Evolutionary conservation across 176 grass and related monocot species (phyloP).

Genomic region (Luzula sylvatica): DNA sequence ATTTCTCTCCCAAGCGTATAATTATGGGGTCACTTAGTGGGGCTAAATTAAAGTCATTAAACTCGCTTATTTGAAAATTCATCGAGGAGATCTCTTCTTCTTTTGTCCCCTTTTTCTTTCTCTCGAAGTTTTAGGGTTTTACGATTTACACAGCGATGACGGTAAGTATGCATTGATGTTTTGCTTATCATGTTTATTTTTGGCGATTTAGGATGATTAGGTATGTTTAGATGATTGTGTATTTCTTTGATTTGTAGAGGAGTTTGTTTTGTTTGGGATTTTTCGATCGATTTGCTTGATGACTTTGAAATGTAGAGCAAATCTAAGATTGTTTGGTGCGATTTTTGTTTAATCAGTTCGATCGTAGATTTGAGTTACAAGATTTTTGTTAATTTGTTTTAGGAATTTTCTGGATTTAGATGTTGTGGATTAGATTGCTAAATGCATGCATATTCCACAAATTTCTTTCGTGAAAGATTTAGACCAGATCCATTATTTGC

Average conservation of each 20-base stretch:
- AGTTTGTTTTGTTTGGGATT: neutral
- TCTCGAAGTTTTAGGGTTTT: conserved; percentile 24
- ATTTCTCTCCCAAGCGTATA: neutral
- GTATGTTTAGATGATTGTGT: too few species aligned
- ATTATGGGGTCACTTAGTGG: neutral
- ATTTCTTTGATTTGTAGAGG: conserved; percentile 13
- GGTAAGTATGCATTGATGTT: conserved; percentile 2
- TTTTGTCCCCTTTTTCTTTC: neutral
- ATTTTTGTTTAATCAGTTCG: neutral
- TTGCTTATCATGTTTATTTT: neutral
- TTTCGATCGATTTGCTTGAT: too few species aligned
- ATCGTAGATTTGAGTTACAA: conserved; percentile 5
- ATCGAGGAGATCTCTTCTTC: neutral
- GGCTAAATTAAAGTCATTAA: conserved; percentile 1
- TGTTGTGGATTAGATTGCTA: too few species aligned
- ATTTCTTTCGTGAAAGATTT: neutral
- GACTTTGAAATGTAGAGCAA: too few species aligned
- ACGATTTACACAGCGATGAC: conserved; percentile 13
- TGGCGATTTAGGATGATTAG: too few species aligned
- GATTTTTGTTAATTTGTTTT: too few species aligned
- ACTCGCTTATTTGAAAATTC: conserved; percentile 18
- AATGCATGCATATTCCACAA: neutral
- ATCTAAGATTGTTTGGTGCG: neutral
- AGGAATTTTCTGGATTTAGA: too few species aligned
- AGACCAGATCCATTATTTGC: neutral